These are phyloP conservation scores for Boletus subcaerulescens DNA, from an alignment of 768 basidiomycete genomes.

Conservation along the genomic window DNA sequence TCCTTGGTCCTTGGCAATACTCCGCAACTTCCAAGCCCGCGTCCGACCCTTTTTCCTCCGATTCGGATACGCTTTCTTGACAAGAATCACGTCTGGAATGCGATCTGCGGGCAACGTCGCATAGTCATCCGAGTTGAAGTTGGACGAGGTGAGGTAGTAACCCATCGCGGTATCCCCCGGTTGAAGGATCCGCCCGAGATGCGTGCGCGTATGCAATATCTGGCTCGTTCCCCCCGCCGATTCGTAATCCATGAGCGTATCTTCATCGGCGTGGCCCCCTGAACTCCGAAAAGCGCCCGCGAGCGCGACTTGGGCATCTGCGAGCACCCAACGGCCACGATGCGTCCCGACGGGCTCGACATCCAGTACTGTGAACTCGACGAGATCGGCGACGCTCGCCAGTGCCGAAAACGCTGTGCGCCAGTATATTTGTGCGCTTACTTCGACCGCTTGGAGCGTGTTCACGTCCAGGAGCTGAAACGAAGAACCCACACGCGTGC, in stretches of 20 bases:
- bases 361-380: constrained; percentile 94
- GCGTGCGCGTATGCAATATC: constrained; percentile 95
- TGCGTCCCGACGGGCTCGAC: constrained; percentile 76
- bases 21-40: constrained; percentile 83
- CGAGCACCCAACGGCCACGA: constrained; percentile 77
- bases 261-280: constrained; percentile 41
- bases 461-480: constrained; percentile 88
- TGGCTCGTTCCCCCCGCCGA: constrained; percentile 58
- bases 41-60: constrained; percentile 85
- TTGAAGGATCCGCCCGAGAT: constrained; percentile 89
- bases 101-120: constrained; percentile 60
- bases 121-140: constrained; percentile 91
- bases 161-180: constrained; percentile 94
- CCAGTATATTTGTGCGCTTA: constrained; percentile 82
- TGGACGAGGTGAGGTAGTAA: constrained; percentile 82
- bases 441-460: constrained; percentile 81
- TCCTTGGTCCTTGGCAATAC: constrained; percentile 89
- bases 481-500: constrained; percentile 88
- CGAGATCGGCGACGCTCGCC: constrained; percentile 77
- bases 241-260: constrained; percentile 60
- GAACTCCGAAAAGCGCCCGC: constrained; percentile 73
- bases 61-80: constrained; percentile 95
- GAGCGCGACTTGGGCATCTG: constrained; percentile 87
- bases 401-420: constrained; percentile 85
- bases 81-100: constrained; percentile 88